A percentile compares a stretch with the other conserved stretches of the same genome.
These are phyloP conservation scores for Vanderwaltozyma polyspora DNA, from an alignment of 805 yeast genomes.

Conservation along the genomic window DNA sequence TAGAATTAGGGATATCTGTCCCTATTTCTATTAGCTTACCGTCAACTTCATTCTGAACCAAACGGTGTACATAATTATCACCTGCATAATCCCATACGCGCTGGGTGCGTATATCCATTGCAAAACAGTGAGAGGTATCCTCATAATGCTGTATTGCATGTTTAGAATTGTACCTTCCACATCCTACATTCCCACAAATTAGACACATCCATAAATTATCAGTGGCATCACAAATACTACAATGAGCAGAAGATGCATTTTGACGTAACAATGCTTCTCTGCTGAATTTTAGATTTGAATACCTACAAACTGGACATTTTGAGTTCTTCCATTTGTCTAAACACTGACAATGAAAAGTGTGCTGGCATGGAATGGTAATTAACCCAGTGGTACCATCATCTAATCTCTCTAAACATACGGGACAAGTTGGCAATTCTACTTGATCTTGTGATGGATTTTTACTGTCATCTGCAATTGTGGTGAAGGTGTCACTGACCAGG, in stretches of 20 bases:
- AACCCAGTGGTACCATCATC: constrained; percentile 73
- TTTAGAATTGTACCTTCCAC: constrained; percentile 76
- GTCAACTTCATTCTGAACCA: constrained; percentile 74
- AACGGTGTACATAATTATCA: constrained; percentile 78
- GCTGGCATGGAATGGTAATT: constrained; percentile 83
- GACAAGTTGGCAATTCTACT: constrained; percentile 77
- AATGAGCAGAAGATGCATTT: constrained; percentile 25
- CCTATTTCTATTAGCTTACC: constrained; percentile 81
- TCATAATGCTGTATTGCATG: constrained; percentile 81
- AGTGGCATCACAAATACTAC: constrained; percentile 46
- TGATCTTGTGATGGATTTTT: constrained; percentile 13
- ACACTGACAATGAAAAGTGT: constrained; percentile 85
- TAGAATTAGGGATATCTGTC: constrained; percentile 7
- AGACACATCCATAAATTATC: constrained; percentile 80
- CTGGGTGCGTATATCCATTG: constrained; percentile 77
- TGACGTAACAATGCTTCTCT: constrained; percentile 20
- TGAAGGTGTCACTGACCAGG: constrained; percentile 63
- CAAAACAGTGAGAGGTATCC: constrained; percentile 72
- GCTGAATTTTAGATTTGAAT: constrained; percentile 38
- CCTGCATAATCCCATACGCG: constrained; percentile 94
- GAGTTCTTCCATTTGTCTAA: constrained; percentile 83
- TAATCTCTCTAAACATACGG: constrained; percentile 83
- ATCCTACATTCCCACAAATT: constrained; percentile 85
- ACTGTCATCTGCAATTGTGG: constrained; percentile 17
- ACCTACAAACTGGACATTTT: constrained; percentile 83